phyloP scores from a whole-genome alignment of 176 grass and related monocot species.

The Zoysia pacifica region DNA sequence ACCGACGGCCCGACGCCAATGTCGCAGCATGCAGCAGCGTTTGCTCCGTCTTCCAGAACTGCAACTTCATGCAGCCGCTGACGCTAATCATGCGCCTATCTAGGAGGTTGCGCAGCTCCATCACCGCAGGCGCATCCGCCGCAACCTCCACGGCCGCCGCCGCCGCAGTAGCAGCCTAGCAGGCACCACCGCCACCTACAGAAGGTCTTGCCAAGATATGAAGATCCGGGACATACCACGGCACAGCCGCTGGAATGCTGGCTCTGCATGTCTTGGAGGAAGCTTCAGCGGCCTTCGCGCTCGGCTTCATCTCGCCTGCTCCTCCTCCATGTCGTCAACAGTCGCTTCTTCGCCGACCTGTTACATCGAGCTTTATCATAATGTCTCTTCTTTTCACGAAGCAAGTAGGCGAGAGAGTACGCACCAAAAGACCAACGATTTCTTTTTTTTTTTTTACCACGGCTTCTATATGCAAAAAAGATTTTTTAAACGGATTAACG shows the following conservation, averaged over 20 bases:
- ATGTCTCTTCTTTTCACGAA: neutral
- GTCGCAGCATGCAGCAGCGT: neutral
- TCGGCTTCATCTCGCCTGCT: too few relatives aligned
- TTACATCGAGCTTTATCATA: neutral
- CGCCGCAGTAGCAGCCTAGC: neutral
- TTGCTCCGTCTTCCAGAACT: neutral
- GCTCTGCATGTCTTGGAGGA: too few relatives aligned
- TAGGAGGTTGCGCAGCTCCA: neutral
- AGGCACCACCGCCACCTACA: neutral
- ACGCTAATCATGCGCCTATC: neutral
- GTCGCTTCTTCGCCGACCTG: too few relatives aligned
- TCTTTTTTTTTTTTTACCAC: neutral
- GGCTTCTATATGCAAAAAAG: neutral
- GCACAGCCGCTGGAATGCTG: too few relatives aligned
- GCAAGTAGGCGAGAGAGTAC: neutral
- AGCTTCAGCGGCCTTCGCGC: too few relatives aligned
- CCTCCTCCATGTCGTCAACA: too few relatives aligned
- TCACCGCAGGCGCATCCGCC: neutral
- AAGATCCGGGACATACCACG: too few relatives aligned
- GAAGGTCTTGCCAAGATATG: too few relatives aligned
- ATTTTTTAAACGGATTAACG: too few relatives aligned
- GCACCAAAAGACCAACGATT: neutral
- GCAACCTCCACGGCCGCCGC: neutral
- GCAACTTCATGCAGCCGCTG: neutral
- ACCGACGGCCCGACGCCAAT: neutral